Conservation (phyloP, 2,329 filamentous ascomycete species). For the Ophiostoma angusticollis region DNA sequence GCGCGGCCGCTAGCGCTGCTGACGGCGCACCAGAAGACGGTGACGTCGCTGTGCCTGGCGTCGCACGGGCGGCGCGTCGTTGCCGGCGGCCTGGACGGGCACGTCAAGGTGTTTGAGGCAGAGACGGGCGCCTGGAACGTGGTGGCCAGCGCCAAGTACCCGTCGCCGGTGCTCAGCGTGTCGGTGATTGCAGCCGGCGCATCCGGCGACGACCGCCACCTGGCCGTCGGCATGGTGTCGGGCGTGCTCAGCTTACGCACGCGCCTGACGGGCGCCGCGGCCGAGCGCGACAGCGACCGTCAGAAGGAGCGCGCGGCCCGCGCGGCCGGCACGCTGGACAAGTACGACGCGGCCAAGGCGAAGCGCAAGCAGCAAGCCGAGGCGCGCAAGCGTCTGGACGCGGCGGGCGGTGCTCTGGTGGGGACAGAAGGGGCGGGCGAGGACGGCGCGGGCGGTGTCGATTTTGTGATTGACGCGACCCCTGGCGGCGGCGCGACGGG, state of each 20-base stretch:
- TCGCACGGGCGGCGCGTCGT: conserved; percentile 71
- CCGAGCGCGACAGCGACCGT: conserved; percentile 10
- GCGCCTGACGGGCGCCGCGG: conserved; percentile 13
- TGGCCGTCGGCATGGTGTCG: conserved; percentile 89
- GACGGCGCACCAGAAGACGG: conserved; percentile 93
- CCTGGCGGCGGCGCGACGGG: conserved; percentile 23
- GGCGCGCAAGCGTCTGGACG: conserved; percentile 51
- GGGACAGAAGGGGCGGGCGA: too few relatives aligned
- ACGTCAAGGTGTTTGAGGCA: conserved; percentile 97
- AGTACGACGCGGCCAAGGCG: conserved; percentile 58
- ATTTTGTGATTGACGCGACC: conserved; percentile 61
- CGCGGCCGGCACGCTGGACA: conserved; percentile 65
- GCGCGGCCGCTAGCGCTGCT: conserved; percentile 78
- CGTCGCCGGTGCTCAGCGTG: conserved; percentile 77
- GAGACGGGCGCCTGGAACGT: conserved; percentile 89
- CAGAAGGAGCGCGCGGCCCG: conserved; percentile 53
- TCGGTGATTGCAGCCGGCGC: conserved; percentile 58
- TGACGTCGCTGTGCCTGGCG: conserved; percentile 73
- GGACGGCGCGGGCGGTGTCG: conserved; percentile 48
- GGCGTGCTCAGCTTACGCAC: conserved; percentile 50
- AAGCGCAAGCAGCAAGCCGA: conserved; percentile 50
- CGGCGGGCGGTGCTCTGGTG: too few relatives aligned
- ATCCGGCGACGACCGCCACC: conserved; percentile 71
- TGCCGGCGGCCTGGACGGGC: conserved; percentile 82
- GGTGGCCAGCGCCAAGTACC: conserved; percentile 88